A percentile compares a stretch with the other conserved stretches of the same genome.
Evolutionary conservation across 306 rosid species (phyloP).

Genomic region (Castanopsis chinensis): DNA sequence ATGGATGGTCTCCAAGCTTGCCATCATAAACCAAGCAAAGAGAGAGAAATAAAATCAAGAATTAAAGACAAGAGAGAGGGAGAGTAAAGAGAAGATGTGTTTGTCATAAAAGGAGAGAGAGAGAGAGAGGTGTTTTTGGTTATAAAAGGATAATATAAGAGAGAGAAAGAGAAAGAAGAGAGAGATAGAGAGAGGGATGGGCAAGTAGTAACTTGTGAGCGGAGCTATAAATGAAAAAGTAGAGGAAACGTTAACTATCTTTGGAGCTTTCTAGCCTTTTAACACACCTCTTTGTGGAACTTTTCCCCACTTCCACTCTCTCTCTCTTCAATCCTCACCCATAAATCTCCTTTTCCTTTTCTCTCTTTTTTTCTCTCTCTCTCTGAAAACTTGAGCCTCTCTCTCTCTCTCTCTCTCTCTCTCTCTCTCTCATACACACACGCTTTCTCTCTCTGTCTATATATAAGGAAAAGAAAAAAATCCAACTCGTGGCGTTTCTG

Average conservation of each 20-base stretch:
- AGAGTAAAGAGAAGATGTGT: too few species aligned
- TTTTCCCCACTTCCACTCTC: slow-evolving; percentile 18
- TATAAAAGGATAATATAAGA: too few species aligned
- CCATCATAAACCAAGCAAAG: too few species aligned
- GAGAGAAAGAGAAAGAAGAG: neutral
- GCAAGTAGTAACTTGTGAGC: neutral
- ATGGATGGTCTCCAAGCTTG: too few species aligned
- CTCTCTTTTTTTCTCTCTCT: slow-evolving; percentile 10
- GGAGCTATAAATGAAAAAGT: slow-evolving; percentile 2
- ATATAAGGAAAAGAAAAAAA: neutral
- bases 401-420: neutral
- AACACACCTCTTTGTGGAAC: slow-evolving; percentile 18
- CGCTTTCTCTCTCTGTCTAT: neutral
- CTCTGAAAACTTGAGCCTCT: slow-evolving; percentile 19
- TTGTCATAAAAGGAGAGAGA: too few species aligned
- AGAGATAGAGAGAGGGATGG: neutral
- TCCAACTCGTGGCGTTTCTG: slow-evolving; percentile 26
- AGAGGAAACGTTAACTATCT: slow-evolving; percentile 20
- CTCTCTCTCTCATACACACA: neutral
- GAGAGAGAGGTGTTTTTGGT: too few species aligned
- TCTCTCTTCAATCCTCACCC: slow-evolving; percentile 35
- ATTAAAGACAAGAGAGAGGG: too few species aligned
- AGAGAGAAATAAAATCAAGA: too few species aligned
- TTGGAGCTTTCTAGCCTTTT: slow-evolving; percentile 14
- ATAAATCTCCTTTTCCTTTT: neutral